Conservation (phyloP, 352 stramenopile genomes). For the Phytophthora litchii region DNA sequence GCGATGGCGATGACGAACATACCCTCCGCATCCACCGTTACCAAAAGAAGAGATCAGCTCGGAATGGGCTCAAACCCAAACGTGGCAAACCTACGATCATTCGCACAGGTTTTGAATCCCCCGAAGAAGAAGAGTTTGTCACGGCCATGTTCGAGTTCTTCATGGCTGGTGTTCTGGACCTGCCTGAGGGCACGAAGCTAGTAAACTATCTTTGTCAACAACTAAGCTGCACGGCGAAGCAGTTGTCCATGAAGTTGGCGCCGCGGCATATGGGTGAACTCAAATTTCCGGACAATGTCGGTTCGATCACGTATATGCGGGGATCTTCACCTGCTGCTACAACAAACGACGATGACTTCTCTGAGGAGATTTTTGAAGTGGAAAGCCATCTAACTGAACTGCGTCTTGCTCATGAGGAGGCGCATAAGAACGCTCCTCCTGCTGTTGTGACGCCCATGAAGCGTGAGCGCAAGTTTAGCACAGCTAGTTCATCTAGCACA, state of each 20-base stretch:
- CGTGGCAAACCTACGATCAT: slow-evolving; percentile 68
- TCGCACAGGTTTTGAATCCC: slow-evolving; percentile 71
- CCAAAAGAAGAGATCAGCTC: slow-evolving; percentile 20
- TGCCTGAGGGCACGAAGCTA: slow-evolving; percentile 60
- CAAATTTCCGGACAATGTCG: slow-evolving; percentile 67
- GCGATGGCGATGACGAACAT: slow-evolving; percentile 7
- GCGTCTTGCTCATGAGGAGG: slow-evolving; percentile 51
- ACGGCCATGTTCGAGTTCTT: slow-evolving; percentile 70
- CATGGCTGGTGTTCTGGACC: slow-evolving; percentile 50
- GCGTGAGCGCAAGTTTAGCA: slow-evolving; percentile 35
- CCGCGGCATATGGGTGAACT: slow-evolving; percentile 52
- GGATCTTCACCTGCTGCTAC: slow-evolving; percentile 12
- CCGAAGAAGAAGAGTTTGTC: slow-evolving; percentile 68
- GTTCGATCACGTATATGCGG: slow-evolving; percentile 54
- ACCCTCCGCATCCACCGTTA: not conserved
- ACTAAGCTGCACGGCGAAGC: slow-evolving; percentile 57
- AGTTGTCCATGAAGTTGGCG: slow-evolving; percentile 75
- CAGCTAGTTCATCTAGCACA: slow-evolving; percentile 33
- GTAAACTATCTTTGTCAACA: slow-evolving; percentile 65
- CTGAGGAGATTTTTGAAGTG: slow-evolving; percentile 56
- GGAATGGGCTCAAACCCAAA: slow-evolving; percentile 20
- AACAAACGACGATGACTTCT: slow-evolving; percentile 31
- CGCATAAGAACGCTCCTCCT: slow-evolving; percentile 34
- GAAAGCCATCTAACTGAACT: slow-evolving; percentile 55
- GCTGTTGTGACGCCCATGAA: slow-evolving; percentile 20